Conservation (phyloP, 768 basidiomycete genomes). For the Gymnopilus dilepis region DNA sequence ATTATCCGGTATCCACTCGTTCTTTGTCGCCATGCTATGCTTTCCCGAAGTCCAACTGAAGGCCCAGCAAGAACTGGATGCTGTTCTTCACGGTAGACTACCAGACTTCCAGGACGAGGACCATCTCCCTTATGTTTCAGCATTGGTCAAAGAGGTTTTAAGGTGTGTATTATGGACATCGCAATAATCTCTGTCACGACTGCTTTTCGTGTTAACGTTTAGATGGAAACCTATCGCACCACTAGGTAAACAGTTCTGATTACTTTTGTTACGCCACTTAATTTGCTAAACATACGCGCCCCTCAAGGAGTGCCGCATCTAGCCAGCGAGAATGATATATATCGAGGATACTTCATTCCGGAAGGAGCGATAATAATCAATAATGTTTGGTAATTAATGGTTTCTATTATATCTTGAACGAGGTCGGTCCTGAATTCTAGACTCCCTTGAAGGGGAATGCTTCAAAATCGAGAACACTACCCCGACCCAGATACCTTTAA, state of each 20-base stretch:
- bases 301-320: neutral
- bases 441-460: constrained; percentile 7
- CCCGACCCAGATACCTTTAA: neutral
- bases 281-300: neutral
- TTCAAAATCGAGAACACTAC: constrained; percentile 10
- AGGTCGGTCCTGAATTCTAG: too few relatives aligned
- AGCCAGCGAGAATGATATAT: neutral
- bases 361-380: neutral
- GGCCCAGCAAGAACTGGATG: neutral
- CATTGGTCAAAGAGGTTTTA: constrained; percentile 7
- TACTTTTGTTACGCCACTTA: too few relatives aligned
- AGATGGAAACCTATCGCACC: neutral
- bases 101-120: neutral
- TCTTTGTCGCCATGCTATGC: neutral
- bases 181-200: neutral
- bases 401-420: too few relatives aligned
- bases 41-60: neutral
- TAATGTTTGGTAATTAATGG: neutral
- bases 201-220: neutral
- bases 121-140: neutral
- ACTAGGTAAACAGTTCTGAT: neutral
- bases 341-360: neutral
- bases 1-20: neutral
- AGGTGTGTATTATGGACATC: neutral
- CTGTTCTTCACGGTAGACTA: neutral